Evolutionary conservation across 1,139 yeast genomes (phyloP), one percentile per base, ranked within the genome.

Genomic region (Hansenula sp.): DNA sequence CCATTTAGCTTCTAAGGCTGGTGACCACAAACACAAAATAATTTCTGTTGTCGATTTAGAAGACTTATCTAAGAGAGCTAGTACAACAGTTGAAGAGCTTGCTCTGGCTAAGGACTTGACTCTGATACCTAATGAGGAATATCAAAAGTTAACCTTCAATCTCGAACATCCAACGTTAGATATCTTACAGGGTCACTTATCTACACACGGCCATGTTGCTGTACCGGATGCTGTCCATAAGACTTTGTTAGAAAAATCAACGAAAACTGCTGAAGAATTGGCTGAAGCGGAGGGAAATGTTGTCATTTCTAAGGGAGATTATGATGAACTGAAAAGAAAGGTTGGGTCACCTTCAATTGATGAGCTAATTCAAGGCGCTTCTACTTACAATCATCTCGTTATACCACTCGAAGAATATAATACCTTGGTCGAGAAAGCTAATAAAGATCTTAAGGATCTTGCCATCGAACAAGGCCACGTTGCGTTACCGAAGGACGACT

Each of bases 91-190:
- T 40, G 55, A 59, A 2, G 48, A 53, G 5, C 42, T 56, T 41
- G 55, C 63, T 13, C 35, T 44, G 15, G 51, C 46, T 17, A 47
- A 59, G 9, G 66, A 65, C 6, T 49, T 62, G 31, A 54, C 54
- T 9, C 47, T 75, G 3, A 34, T 75, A 5, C 44, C 52, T n/a
- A 43, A 43, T 9, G 47, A 46, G 24, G 69, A 66, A 9, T 62
- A 63, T 45, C 52, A 60, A 4, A 56, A 54, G 13, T 51, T 70
- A 33, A 35, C 50, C 36, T 46, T 52, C 28, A 55, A 54, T 36
- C 65, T 69, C 3, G 53, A 61, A 27, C 52, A 60, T 3, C 77
- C 77, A 17, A 57, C 68, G 18, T 45, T 64, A 17, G 71, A 67
- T 2, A 46, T 33, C 1, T 32, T 39, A 10, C 64, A 67, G 43